Evolutionary conservation across 1,139 yeast species (phyloP), one percentile per base, ranked within the genome.

Genomic region (Geotrichum carabidarum): DNA sequence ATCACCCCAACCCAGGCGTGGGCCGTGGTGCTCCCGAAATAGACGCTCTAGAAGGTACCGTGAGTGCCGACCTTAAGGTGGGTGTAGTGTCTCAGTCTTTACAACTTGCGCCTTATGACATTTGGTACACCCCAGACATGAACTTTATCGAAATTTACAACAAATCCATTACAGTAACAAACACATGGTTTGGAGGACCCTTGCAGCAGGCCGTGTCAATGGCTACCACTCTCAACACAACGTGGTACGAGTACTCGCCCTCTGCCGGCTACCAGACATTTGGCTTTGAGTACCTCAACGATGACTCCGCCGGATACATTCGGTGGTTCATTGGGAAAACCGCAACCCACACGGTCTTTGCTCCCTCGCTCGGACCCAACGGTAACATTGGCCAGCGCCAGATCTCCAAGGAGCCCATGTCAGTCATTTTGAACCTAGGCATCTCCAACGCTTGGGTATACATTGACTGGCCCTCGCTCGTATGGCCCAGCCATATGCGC

Each of bases 11-110:
- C 63, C 78, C 74, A 4, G 96, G 95, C 41, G 70, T 70, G 1
- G 96, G 95, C 27, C 79, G 96, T 67, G 95, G 95, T 50, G 94
- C 95, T 0, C 95, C 95, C 1, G 96, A 88, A 76, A 85, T 88
- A 62, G 96, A 88, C 79, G 81, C 82, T 43, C 65, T 88, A 49
- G 96, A 88, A 78, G 96, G 86, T 56, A 84, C 84, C 57, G 78
- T 79, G 4, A 58, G 70, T 34, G 78, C 77, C 53, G 73, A 73
- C 15, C 47, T 56, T 14, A 56, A 58, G 14, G 63, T 61, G 43
- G 93, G 91, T 61, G 78, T 83, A 32, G 94, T 84, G 1, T 85
- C 95, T 3, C 96, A 88, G 71, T 86, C 95, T 1, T 70, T 81
- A 58, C 95, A 88, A 73, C 71, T 86, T 61, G 96, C 95, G 2